Conservation (phyloP, 2,329 filamentous ascomycete genomes). For the Talaromyces pinophilus region DNA sequence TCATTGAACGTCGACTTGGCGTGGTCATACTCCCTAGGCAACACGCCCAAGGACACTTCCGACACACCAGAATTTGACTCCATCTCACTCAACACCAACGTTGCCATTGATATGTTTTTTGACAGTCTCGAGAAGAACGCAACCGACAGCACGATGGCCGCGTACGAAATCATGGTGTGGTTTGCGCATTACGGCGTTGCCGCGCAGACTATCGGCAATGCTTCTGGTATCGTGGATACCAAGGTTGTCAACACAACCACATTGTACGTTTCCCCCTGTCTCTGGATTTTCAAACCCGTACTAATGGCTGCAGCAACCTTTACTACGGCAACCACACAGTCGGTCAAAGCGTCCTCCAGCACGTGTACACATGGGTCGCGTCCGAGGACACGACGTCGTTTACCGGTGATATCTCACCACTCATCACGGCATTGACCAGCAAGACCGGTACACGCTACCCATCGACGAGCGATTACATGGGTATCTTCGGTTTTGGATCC, state of each 20-base stretch:
- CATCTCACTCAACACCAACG: conserved; percentile 54
- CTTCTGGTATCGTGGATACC: conserved; percentile 35
- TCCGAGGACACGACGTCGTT: conserved; percentile 43
- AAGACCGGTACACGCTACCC: conserved; percentile 44
- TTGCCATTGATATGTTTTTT: conserved; percentile 62
- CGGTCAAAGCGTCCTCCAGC: neutral
- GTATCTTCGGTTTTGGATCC: conserved; percentile 55
- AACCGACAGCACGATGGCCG: conserved; percentile 39
- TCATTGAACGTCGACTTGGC: conserved; percentile 49
- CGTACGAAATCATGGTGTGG: conserved; percentile 61
- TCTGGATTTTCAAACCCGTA: neutral
- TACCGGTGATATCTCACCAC: conserved; percentile 50
- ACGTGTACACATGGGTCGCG: conserved; percentile 55
- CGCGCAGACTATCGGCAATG: conserved; percentile 53
- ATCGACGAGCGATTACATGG: conserved; percentile 49
- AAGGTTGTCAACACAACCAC: conserved; percentile 42
- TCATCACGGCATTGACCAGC: conserved; percentile 40
- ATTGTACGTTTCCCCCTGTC: conserved; percentile 10
- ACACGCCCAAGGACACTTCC: conserved; percentile 41
- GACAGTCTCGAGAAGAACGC: conserved; percentile 49
- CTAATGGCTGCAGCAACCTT: conserved; percentile 7
- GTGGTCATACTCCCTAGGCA: conserved; percentile 55
- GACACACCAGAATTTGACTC: conserved; percentile 38
- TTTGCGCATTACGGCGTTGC: conserved; percentile 52
- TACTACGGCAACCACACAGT: conserved; percentile 12